Evolutionary conservation across 1,284 basidiomycete genomes (phyloP).

Genomic region (Apiotrichum montevideense): DNA sequence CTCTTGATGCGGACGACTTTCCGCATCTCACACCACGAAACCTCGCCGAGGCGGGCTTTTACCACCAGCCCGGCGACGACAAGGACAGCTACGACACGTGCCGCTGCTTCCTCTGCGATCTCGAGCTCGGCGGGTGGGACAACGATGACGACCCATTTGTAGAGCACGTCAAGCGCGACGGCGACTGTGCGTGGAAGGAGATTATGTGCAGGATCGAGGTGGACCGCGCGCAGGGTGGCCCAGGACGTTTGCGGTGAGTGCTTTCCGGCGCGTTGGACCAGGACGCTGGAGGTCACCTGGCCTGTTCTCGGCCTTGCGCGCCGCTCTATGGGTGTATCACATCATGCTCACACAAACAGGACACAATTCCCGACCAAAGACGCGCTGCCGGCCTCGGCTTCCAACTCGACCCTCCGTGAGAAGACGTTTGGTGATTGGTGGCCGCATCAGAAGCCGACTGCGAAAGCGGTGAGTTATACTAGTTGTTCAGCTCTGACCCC

Average conservation of each 20-base stretch:
- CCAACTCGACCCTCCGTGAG: slow-evolving; percentile 62
- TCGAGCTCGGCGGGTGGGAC: slow-evolving; percentile 72
- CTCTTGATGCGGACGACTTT: slow-evolving; percentile 26
- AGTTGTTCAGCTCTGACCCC: background rate
- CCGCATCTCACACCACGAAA: slow-evolving; percentile 59
- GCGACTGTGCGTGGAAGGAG: slow-evolving; percentile 70
- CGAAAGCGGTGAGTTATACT: slow-evolving; percentile 56
- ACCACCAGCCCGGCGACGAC: slow-evolving; percentile 47
- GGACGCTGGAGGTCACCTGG: no score
- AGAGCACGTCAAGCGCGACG: slow-evolving; percentile 60
- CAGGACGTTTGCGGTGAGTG: slow-evolving; percentile 11
- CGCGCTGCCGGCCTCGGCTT: slow-evolving; percentile 59
- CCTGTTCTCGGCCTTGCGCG: no score
- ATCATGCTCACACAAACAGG: slow-evolving; percentile 40
- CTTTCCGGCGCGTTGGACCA: no score
- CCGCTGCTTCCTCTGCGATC: slow-evolving; percentile 67
- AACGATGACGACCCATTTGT: slow-evolving; percentile 70
- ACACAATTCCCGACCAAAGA: slow-evolving; percentile 55
- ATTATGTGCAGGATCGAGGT: slow-evolving; percentile 60
- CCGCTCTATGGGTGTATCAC: no score
- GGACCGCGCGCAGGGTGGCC: slow-evolving; percentile 19
- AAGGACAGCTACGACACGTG: slow-evolving; percentile 27
- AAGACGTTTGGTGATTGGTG: slow-evolving; percentile 64
- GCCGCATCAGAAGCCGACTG: slow-evolving; percentile 66
- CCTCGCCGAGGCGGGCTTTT: slow-evolving; percentile 77